Conservation (phyloP, 2,329 filamentous ascomycete genomes). For the Pseudogymnoascus sp. region DNA sequence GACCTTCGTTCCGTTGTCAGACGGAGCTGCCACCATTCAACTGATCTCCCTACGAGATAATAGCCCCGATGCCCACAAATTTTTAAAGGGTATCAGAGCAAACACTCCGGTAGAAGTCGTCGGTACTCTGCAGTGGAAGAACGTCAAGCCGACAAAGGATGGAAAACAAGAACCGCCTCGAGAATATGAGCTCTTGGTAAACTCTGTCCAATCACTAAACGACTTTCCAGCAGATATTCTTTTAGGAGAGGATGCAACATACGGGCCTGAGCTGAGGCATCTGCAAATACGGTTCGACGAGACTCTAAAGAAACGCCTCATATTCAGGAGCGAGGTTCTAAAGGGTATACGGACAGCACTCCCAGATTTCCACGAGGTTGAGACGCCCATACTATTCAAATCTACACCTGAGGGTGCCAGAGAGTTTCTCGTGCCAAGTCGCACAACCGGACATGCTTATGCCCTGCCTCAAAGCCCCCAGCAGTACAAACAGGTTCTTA, state of each 20-base stretch:
- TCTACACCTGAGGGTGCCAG: slow-evolving; percentile 92
- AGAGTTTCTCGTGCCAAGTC: slow-evolving; percentile 88
- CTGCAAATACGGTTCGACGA: slow-evolving; percentile 73
- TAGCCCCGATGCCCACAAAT: background rate
- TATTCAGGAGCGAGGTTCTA: slow-evolving; percentile 53
- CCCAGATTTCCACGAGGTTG: slow-evolving; percentile 48
- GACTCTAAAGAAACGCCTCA: slow-evolving; percentile 57
- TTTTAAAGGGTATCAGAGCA: slow-evolving; percentile 1
- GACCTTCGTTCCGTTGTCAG: slow-evolving; percentile 4
- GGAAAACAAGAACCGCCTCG: background rate
- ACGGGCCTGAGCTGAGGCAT: slow-evolving; percentile 67
- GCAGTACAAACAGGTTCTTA: slow-evolving; percentile 96
- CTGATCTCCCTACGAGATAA: background rate
- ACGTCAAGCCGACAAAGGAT: slow-evolving; percentile 4
- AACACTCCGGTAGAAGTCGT: slow-evolving; percentile 13
- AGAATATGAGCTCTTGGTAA: slow-evolving; percentile 50
- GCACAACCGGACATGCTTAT: slow-evolving; percentile 68
- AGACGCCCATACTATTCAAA: slow-evolving; percentile 93
- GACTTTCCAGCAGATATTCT: slow-evolving; percentile 67
- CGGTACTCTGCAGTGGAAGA: slow-evolving; percentile 9
- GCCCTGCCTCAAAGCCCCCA: slow-evolving; percentile 93
- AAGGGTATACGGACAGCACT: background rate
- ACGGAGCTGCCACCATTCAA: slow-evolving; percentile 10
- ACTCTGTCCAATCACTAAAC: slow-evolving; percentile 60
- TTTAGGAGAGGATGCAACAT: slow-evolving; percentile 61